Base-by-base conservation (phyloP, 345 rosid species). In the Salix brachista region DNA sequence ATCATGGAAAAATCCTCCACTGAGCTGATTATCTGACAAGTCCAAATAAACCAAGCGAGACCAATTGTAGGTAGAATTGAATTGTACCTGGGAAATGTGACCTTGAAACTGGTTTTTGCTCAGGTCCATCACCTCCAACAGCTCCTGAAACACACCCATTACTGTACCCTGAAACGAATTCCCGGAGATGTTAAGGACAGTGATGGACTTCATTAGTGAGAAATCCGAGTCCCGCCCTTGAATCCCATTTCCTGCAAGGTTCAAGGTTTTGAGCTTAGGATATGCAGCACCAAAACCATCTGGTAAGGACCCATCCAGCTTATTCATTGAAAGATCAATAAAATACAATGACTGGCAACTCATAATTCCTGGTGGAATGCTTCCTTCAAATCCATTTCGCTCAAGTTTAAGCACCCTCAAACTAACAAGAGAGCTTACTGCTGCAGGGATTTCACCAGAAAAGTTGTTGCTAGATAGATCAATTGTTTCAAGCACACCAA, bases 51-150 rank as follows among this genome's bases (percentile, higher is more conserved):
- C 80, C 89, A 92, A 86, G 80, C 42, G 74, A 80, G 89, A 86
- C 91, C 91, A 81, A 64, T 84, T 86, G 79, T 79, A 84, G 76
- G 85, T 84, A 66, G 86, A 86, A 82, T 86, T 89, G 82, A 86
- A 85, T 58, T 83, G 91, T 91, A 90, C 97, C 90, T 89, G 94
- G 85, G 97, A 88, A 80, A 91, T 81, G 80, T 92, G 89, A 67
- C 93, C 98, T 79, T 86, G 89, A 83, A 92, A 88, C 86, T 79
- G 86, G 89, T 94, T 94, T 83, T 75, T 90, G 87, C 97, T 90
- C 25, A 94, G 77, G 80, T 94, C 98, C 81, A 86, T 80, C 75
- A 89, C 88, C 81, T 83, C 84, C 32, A 92, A 73, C 67, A 26
- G 71, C 84, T 81, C 86, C 74, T 74, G 82, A 83, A 94, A 83